Evolutionary conservation across 805 yeast species (phyloP).

Genomic region (Candida tammaniensis): DNA sequence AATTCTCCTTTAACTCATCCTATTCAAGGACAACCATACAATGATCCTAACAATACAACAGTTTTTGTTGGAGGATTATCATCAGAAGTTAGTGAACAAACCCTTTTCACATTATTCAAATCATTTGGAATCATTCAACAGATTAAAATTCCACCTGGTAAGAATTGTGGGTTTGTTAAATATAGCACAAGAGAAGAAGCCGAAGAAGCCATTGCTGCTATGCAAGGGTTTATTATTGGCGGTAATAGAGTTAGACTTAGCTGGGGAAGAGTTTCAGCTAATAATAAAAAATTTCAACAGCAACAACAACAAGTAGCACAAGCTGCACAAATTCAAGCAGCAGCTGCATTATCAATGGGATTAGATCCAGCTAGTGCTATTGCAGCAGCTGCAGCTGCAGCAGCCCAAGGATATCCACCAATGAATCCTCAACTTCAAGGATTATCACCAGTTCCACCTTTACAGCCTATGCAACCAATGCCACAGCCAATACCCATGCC

Average conservation of each 20-base stretch:
- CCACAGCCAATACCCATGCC: neutral
- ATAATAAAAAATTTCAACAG: constrained; percentile 31
- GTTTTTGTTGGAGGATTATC: constrained; percentile 77
- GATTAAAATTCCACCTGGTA: constrained; percentile 76
- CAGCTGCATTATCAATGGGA: constrained; percentile 38
- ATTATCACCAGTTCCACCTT: constrained; percentile 1
- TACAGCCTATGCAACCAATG: neutral
- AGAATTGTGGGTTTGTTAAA: constrained; percentile 88
- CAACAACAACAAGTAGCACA: constrained; percentile 31
- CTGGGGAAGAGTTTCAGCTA: constrained; percentile 68
- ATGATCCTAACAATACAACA: constrained; percentile 67
- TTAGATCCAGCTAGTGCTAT: constrained; percentile 34
- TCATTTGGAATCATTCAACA: constrained; percentile 71
- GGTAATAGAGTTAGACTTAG: constrained; percentile 78
- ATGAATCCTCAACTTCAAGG: too few relatives aligned
- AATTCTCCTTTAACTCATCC: constrained; percentile 3
- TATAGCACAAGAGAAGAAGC: constrained; percentile 76
- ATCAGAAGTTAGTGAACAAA: constrained; percentile 59
- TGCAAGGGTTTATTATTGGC: constrained; percentile 90
- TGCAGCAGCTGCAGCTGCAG: constrained; percentile 18
- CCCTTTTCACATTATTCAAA: constrained; percentile 58
- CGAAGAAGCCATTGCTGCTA: constrained; percentile 76
- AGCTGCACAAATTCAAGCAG: constrained; percentile 36
- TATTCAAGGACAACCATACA: constrained; percentile 23
- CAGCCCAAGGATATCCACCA: constrained; percentile 18